These are phyloP conservation scores for Bolboschoenus planiculmis DNA, from an alignment of 176 grass and related monocot genomes.

Conservation along the genomic window DNA sequence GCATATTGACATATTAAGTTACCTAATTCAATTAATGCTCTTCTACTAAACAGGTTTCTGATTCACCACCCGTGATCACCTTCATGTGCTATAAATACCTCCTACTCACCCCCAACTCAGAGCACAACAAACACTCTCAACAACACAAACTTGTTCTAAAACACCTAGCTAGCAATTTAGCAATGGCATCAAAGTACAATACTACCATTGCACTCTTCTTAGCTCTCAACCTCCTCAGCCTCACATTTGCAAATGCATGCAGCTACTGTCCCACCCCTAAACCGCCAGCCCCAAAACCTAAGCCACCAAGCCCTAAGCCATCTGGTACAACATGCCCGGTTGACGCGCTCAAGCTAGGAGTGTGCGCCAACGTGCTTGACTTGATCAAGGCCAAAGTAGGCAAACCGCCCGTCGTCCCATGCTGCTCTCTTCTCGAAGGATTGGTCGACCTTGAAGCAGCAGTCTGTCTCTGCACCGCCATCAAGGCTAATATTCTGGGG, in stretches of 20 bases:
- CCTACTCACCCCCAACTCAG: background rate
- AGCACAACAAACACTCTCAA: background rate
- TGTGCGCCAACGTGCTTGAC: conserved; percentile 39
- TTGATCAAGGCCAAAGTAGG: conserved; percentile 23
- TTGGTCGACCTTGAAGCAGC: conserved; percentile 43
- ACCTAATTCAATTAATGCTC: no score
- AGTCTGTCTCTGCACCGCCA: conserved; percentile 51
- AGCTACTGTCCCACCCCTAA: background rate
- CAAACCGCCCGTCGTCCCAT: conserved; percentile 24
- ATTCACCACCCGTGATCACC: background rate
- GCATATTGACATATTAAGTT: no score
- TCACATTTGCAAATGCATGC: conserved; percentile 24
- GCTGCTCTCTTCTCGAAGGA: conserved; percentile 42
- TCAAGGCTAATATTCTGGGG: conserved; percentile 45
- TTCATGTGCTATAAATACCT: conserved; percentile 12
- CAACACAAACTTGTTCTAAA: background rate
- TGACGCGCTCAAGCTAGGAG: conserved; percentile 41
- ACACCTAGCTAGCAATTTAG: background rate
- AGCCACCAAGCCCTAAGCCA: background rate
- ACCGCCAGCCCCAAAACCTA: background rate
- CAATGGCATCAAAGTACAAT: conserved; percentile 18
- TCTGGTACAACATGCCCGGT: conserved; percentile 25
- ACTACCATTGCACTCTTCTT: conserved; percentile 15
- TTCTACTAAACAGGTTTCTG: background rate
- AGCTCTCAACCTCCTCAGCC: conserved; percentile 8